These are phyloP conservation scores for Tagetes patula DNA, from an alignment of 129 eudicot species.

Conservation along the genomic window DNA sequence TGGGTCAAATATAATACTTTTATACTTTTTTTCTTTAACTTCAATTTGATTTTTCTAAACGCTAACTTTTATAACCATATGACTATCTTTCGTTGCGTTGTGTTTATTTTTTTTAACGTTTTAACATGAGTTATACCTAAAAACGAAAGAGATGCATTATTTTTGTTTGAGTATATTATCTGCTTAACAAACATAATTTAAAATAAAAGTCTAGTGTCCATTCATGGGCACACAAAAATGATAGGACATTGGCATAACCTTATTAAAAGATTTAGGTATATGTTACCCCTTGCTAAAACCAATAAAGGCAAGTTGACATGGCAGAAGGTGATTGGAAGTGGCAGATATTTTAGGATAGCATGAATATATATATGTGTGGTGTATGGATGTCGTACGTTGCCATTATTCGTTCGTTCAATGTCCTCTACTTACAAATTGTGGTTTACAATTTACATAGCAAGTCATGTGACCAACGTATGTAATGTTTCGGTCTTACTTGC, in stretches of 20 bases:
- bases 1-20: no score
- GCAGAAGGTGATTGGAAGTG: slow-evolving; percentile 48
- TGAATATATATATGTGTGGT: slow-evolving; percentile 52
- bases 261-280: slow-evolving; percentile 20
- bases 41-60: no score
- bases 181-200: no score
- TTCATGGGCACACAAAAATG: slow-evolving; percentile 30
- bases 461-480: no score
- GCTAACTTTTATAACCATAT: no score
- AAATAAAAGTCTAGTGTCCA: background rate
- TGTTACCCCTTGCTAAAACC: slow-evolving; percentile 29
- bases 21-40: no score
- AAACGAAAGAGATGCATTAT: no score
- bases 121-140: no score
- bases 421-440: slow-evolving; percentile 34
- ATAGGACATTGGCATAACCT: slow-evolving; percentile 23
- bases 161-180: no score
- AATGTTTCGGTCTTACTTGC: no score
- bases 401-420: slow-evolving; percentile 39
- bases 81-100: no score
- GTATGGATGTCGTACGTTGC: slow-evolving; percentile 51
- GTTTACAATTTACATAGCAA: background rate
- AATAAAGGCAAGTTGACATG: slow-evolving; percentile 42
- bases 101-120: no score
- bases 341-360: slow-evolving; percentile 21